Percentiles rank a stretch among this genome's conserved stretches.
phyloP scores from a whole-genome alignment of 2,329 filamentous ascomycete species.

The Cordyceps farinosa region DNA sequence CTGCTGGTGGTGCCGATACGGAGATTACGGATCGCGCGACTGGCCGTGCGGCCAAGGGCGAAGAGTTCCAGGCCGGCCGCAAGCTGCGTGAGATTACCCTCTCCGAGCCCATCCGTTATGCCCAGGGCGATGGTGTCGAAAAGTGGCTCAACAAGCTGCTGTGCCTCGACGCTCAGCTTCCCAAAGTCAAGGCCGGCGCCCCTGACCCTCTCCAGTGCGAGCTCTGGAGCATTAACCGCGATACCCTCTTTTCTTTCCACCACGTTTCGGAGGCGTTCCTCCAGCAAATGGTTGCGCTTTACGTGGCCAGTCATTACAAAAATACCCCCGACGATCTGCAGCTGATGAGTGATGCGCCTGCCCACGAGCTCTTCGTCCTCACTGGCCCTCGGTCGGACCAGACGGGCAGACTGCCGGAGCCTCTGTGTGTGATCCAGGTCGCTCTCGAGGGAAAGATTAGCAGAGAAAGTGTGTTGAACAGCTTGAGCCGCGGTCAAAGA shows the following conservation, averaged over 20 bases:
- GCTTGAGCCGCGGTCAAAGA: constrained; percentile 81
- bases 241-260: constrained; percentile 97
- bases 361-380: constrained; percentile 92
- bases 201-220: constrained; percentile 91
- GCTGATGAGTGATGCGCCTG: constrained; percentile 95
- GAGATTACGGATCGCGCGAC: constrained; percentile 75
- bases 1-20: constrained; percentile 53
- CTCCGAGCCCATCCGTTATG: constrained; percentile 91
- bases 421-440: constrained; percentile 91
- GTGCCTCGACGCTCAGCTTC: constrained; percentile 88
- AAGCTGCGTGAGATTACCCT: constrained; percentile 89
- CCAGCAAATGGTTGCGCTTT: constrained; percentile 96
- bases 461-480: constrained; percentile 84
- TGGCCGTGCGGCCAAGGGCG: constrained; percentile 66
- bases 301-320: constrained; percentile 96
- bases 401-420: constrained; percentile 78
- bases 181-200: constrained; percentile 74
- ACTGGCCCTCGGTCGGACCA: constrained; percentile 80
- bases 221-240: constrained; percentile 88
- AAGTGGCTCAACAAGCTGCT: constrained; percentile 94
- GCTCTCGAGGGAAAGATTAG: constrained; percentile 94
- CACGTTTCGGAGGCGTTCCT: constrained; percentile 95
- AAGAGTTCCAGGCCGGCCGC: constrained; percentile 63
- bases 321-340: constrained; percentile 98
- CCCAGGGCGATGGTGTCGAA: constrained; percentile 84